Percentiles rank a stretch among this genome's conserved stretches.
phyloP scores from a whole-genome alignment of 768 basidiomycete genomes.

The Leccinum rimulosum region DNA sequence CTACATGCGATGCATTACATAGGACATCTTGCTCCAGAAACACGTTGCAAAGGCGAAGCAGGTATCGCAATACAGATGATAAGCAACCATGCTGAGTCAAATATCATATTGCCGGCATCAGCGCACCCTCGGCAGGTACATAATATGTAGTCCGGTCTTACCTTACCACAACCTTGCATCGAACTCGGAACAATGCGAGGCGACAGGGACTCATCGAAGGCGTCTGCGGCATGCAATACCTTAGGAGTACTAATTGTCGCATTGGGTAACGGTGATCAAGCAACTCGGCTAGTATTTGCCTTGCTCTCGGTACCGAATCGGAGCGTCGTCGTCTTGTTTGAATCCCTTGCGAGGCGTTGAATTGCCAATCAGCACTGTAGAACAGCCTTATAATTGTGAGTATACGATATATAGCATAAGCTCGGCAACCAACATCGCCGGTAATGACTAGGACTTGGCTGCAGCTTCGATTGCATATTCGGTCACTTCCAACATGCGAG shows the following conservation, averaged over 20 bases:
- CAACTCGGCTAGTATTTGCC: background rate
- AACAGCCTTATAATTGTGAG: no score
- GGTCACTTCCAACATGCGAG: background rate
- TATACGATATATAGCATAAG: background rate
- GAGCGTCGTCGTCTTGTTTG: background rate
- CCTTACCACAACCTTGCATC: background rate
- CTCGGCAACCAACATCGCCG: background rate
- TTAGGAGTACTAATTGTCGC: background rate
- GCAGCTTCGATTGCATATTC: background rate
- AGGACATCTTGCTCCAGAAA: background rate
- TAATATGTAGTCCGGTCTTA: background rate
- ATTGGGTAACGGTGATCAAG: background rate
- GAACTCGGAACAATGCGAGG: background rate
- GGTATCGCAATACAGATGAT: background rate
- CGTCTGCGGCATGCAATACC: background rate
- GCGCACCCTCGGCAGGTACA: background rate
- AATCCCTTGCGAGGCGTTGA: background rate
- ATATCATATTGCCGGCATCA: background rate
- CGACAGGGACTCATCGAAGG: background rate
- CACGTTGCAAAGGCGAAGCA: slow-evolving; percentile 7
- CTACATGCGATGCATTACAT: background rate
- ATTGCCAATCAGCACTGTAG: background rate
- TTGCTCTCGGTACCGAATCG: background rate
- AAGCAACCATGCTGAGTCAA: background rate
- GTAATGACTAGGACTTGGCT: background rate